Base-by-base conservation (phyloP, 805 yeast genomes). In the Ogataea nitratoaversa region DNA sequence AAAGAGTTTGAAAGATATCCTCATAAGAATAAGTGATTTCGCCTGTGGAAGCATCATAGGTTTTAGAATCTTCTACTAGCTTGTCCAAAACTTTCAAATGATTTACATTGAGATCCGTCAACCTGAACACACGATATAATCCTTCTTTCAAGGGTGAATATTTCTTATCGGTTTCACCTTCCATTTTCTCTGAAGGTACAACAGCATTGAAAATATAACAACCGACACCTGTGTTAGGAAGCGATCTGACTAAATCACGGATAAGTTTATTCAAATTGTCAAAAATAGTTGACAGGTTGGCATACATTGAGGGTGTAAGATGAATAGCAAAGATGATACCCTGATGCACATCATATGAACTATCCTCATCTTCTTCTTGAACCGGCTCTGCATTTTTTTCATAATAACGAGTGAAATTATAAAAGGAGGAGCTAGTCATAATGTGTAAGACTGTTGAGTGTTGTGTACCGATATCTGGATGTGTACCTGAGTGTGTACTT, bases 171-270 rank as follows among this genome's bases (percentile, higher is more conserved):
- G 32, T 25, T 19, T 17, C 20, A 30, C 27, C 19, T 32, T 5
- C 33, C 52, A 38, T 32, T 40, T 11, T 33, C 34, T 28, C 19
- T 27, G 9, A 22, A 40, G 39, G 65, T 30, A 37, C 47, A 52
- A 59, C 75, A 74, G 31, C 17, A 54, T 74, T 78, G 61, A 75
- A 78, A 13, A 84, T 55, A 52, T 80, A 76, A 34, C 89, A 74
- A 0, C 96, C 97, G 19, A 87, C 66, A 0, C 87, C 90, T 1
- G 91, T 82, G 33, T 70, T 67, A 1, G 89, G 86, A 29, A 76
- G 61, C 0, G 82, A 70, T 25, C 84, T 77, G 2, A 84, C 77
- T 42, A 86, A 65, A 36, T 78, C 82, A 3, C 81, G 68, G 63
- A 88, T 74, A 27, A 87, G 63, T n/a, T 76, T 78, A 38, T 72